Evolutionary conservation across 345 rosid species (phyloP).

Genomic region (Pugionium cornutum): DNA sequence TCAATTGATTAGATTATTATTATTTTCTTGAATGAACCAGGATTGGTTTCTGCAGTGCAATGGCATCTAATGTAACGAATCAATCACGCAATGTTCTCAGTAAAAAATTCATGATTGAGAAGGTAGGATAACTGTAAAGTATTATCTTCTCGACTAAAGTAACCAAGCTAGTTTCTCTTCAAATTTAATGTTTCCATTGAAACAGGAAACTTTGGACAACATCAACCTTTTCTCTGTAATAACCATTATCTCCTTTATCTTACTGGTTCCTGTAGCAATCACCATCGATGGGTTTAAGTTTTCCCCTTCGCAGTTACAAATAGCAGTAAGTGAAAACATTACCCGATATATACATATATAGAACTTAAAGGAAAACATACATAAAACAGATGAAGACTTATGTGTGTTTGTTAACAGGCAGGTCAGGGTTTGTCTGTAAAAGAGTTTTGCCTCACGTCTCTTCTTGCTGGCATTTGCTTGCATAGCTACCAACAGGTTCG

Average conservation of each 20-base stretch:
- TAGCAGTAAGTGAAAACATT: slow-evolving; percentile 55
- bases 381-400: not conserved
- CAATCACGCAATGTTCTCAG: slow-evolving; percentile 86
- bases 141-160: not conserved
- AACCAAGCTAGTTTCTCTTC: not conserved
- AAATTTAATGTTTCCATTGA: not conserved
- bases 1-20: slow-evolving; percentile 5
- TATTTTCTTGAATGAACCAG: slow-evolving; percentile 40
- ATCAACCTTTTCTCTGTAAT: slow-evolving; percentile 82
- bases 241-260: slow-evolving; percentile 64
- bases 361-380: too few species aligned
- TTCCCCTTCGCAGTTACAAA: slow-evolving; percentile 62
- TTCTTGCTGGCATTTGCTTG: slow-evolving; percentile 73
- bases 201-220: slow-evolving; percentile 80
- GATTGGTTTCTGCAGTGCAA: slow-evolving; percentile 84
- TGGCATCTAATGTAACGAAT: slow-evolving; percentile 93
- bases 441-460: slow-evolving; percentile 57
- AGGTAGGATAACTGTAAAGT: slow-evolving; percentile 48
- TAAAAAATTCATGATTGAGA: slow-evolving; percentile 68
- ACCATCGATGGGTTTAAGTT: slow-evolving; percentile 65
- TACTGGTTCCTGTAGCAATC: slow-evolving; percentile 70
- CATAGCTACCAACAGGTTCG: slow-evolving; percentile 81
- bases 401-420: slow-evolving; percentile 48
- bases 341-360: too few species aligned
- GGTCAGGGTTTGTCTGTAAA: slow-evolving; percentile 54